phyloP scores from a whole-genome alignment of 148 eudicot species.

The Euryodendron excelsum region DNA sequence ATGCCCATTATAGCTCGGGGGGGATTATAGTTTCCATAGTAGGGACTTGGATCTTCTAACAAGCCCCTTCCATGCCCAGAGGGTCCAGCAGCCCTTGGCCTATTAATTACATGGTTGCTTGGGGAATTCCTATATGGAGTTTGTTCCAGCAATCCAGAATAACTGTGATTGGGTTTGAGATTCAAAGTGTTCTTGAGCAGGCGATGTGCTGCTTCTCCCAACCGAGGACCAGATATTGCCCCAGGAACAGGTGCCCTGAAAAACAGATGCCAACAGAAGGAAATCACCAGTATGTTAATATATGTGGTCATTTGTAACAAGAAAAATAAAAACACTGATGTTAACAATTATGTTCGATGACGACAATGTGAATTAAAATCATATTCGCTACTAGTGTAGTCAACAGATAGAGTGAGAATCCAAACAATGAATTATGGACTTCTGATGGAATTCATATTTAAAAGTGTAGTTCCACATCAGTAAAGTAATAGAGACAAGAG shows the following conservation, averaged over 20 bases:
- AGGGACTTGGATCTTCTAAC: slow-evolving; percentile 20
- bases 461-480: background rate
- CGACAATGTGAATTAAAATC: background rate
- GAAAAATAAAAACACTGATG: background rate
- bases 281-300: background rate
- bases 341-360: background rate
- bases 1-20: slow-evolving; percentile 4
- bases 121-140: slow-evolving; percentile 37
- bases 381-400: background rate
- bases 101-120: slow-evolving; percentile 39
- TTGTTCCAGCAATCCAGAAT: slow-evolving; percentile 39
- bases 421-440: background rate
- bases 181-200: slow-evolving; percentile 72
- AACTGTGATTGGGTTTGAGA: slow-evolving; percentile 46
- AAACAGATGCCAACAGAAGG: slow-evolving; percentile 8
- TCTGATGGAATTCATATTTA: background rate
- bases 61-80: slow-evolving; percentile 59
- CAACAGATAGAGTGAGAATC: background rate
- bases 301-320: background rate
- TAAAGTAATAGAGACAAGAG: background rate
- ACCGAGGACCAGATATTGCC: slow-evolving; percentile 59
- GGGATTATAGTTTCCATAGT: slow-evolving; percentile 10
- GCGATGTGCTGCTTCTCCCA: slow-evolving; percentile 97
- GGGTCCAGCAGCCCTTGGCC: slow-evolving; percentile 68
- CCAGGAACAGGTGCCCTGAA: slow-evolving; percentile 80